These are phyloP conservation scores for Globisporangium spiculum DNA, from an alignment of 352 stramenopile genomes.

Conservation along the genomic window DNA sequence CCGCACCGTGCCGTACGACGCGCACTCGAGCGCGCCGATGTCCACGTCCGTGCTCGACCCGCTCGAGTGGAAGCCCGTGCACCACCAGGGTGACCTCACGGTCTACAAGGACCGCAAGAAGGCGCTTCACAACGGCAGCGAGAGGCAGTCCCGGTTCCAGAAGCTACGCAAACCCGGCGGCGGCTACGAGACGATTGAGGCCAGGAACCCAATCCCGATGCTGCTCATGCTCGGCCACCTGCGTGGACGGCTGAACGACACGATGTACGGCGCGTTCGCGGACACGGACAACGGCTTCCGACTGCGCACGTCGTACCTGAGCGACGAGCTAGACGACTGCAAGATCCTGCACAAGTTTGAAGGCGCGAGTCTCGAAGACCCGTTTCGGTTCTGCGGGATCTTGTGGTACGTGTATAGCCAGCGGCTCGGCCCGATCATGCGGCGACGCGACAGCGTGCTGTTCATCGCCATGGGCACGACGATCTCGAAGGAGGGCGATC, in stretches of 20 bases:
- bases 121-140: constrained; percentile 10
- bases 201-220: constrained; percentile 16
- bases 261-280: constrained; percentile 19
- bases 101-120: constrained; percentile 36
- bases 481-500: constrained; percentile 26
- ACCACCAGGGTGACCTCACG: constrained; percentile 32
- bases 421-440: constrained; percentile 19
- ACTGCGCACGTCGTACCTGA: constrained; percentile 15
- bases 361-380: constrained; percentile 16
- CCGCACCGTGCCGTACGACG: constrained; percentile 29
- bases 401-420: constrained; percentile 16
- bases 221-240: constrained; percentile 15
- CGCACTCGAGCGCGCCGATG: constrained; percentile 12
- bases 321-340: constrained; percentile 15
- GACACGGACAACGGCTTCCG: constrained; percentile 15
- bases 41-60: constrained; percentile 21
- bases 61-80: constrained; percentile 38
- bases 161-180: constrained; percentile 7
- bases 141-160: constrained; percentile 9
- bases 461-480: constrained; percentile 32
- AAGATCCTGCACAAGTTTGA: constrained; percentile 19
- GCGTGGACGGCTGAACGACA: constrained; percentile 15
- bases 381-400: constrained; percentile 22
- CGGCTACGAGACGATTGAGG: not conserved
- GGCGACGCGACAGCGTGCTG: constrained; percentile 31